Evolutionary conservation across 2,329 filamentous ascomycete species (phyloP).

Genomic region (Colletotrichum nymphaeae): DNA sequence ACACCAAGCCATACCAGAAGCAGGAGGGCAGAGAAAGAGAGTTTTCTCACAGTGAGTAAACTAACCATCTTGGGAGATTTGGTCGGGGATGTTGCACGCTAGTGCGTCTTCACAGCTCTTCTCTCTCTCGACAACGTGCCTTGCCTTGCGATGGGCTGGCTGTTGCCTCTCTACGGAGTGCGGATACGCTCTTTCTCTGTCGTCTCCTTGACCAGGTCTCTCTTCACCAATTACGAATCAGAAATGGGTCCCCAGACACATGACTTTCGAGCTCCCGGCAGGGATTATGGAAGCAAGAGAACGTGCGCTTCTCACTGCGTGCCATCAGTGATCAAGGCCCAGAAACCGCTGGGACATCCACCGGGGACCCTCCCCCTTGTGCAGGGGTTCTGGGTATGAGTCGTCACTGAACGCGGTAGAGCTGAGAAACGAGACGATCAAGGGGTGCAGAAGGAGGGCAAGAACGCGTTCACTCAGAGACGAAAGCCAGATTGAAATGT

Average conservation of each 20-base stretch:
- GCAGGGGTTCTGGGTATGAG: background rate
- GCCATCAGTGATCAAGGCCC: conserved; percentile 17
- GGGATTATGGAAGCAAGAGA: conserved; percentile 31
- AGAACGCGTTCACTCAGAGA: background rate
- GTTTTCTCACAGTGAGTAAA: conserved; percentile 17
- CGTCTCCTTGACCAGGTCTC: background rate
- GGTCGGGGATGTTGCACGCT: conserved; percentile 1
- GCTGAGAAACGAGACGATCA: background rate
- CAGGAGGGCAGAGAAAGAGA: conserved; percentile 17
- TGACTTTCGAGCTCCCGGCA: conserved; percentile 15
- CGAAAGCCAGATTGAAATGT: background rate
- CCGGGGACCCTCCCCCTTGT: conserved; percentile 10
- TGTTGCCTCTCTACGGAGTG: conserved; percentile 8
- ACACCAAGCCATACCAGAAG: background rate
- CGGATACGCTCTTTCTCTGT: background rate
- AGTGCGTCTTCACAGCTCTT: background rate
- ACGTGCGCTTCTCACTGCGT: conserved; percentile 15
- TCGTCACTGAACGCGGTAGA: background rate
- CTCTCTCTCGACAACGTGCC: background rate
- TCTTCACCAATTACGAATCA: conserved; percentile 8
- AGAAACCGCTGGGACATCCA: conserved; percentile 2
- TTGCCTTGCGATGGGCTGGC: background rate
- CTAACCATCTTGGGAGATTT: conserved; percentile 14
- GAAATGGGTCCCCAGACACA: conserved; percentile 11
- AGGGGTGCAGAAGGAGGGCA: background rate